phyloP scores from a whole-genome alignment of 192 early-diverging fungal species.

The Umbelopsis vinacea region DNA sequence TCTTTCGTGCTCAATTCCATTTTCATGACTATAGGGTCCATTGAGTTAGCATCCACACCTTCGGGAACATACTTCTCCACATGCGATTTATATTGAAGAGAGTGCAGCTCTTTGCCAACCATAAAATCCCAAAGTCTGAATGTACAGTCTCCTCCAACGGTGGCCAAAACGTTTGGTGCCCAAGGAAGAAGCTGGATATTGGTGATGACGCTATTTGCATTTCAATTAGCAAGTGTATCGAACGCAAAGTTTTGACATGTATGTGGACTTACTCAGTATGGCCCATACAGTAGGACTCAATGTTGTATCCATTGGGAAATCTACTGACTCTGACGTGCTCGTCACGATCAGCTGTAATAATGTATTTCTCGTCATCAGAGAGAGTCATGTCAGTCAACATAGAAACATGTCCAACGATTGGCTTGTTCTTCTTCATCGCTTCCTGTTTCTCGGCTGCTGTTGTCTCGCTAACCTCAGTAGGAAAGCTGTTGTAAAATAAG shows the following conservation, averaged over 20 bases:
- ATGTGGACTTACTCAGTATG: slow-evolving; percentile 74
- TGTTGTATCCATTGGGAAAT: slow-evolving; percentile 89
- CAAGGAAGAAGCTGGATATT: slow-evolving; percentile 63
- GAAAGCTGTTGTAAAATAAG: slow-evolving; percentile 22
- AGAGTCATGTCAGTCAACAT: slow-evolving; percentile 88
- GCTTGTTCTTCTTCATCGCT: slow-evolving; percentile 35
- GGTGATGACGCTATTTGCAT: slow-evolving; percentile 69
- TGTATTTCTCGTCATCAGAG: slow-evolving; percentile 60
- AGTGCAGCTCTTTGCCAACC: slow-evolving; percentile 68
- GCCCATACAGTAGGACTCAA: slow-evolving; percentile 88
- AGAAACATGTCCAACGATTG: slow-evolving; percentile 90
- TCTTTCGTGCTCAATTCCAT: slow-evolving; percentile 17
- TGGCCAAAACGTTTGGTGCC: slow-evolving; percentile 62
- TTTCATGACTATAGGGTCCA: slow-evolving; percentile 27
- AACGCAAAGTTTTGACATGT: not conserved
- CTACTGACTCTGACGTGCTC: slow-evolving; percentile 96
- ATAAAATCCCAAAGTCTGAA: slow-evolving; percentile 77
- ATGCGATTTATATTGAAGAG: slow-evolving; percentile 56
- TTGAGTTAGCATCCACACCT: slow-evolving; percentile 31
- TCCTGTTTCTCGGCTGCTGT: slow-evolving; percentile 36
- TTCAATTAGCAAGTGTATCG: not conserved
- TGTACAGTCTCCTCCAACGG: slow-evolving; percentile 85
- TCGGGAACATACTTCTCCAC: slow-evolving; percentile 28
- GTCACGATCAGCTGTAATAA: slow-evolving; percentile 95
- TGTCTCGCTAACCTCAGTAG: slow-evolving; percentile 31